A percentile compares a stretch with the other conserved stretches of the same genome.
phyloP scores from a whole-genome alignment of 768 basidiomycete species.

The Dictyophora rubrovolvata region DNA sequence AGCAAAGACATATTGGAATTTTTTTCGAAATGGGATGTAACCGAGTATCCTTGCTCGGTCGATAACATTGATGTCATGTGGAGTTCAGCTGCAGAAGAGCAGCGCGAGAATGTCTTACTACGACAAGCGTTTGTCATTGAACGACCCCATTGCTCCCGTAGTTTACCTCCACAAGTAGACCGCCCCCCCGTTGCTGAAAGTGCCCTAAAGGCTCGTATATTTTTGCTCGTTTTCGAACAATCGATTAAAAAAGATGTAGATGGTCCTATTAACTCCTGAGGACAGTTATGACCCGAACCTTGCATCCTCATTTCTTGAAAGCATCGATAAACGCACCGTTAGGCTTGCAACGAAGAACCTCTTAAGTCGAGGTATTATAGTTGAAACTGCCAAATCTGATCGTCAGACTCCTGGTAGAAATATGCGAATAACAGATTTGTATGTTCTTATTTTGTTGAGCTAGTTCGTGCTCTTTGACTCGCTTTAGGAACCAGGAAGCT shows the following conservation, averaged over 20 bases:
- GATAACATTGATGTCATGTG: slow-evolving; percentile 66
- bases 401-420: slow-evolving; percentile 58
- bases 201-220: slow-evolving; percentile 52
- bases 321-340: slow-evolving; percentile 46
- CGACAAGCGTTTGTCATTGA: slow-evolving; percentile 43
- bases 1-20: slow-evolving; percentile 7
- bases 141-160: slow-evolving; percentile 24
- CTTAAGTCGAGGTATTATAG: slow-evolving; percentile 52
- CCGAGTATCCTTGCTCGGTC: slow-evolving; percentile 30
- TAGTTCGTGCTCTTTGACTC: not conserved
- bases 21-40: slow-evolving; percentile 35
- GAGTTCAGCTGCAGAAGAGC: slow-evolving; percentile 61
- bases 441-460: slow-evolving; percentile 16
- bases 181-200: slow-evolving; percentile 48
- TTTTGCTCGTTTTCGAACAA: not conserved
- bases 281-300: slow-evolving; percentile 56
- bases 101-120: slow-evolving; percentile 58
- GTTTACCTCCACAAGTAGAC: slow-evolving; percentile 21
- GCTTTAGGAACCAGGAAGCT: slow-evolving; percentile 52
- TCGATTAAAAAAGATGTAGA: slow-evolving; percentile 31
- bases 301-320: slow-evolving; percentile 47
- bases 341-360: slow-evolving; percentile 49
- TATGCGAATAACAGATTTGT: slow-evolving; percentile 70
- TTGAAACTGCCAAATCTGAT: slow-evolving; percentile 54
- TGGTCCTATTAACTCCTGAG: slow-evolving; percentile 64